Base-by-base conservation (phyloP, 2,329 filamentous ascomycete genomes). In the Epicoccum sorghinum region DNA sequence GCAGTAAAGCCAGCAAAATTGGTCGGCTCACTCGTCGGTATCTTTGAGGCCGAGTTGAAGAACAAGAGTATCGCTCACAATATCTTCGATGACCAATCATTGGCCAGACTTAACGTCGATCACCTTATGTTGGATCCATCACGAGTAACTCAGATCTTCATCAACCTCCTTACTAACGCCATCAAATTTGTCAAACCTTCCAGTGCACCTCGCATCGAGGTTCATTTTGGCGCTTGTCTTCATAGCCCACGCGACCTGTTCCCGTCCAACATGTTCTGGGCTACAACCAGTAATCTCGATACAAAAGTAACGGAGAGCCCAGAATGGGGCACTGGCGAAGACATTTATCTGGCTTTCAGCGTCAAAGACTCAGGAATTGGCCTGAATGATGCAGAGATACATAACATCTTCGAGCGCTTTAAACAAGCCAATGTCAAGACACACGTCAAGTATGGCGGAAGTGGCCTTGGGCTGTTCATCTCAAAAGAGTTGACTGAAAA, bases 81-180 rank as follows among this genome's bases (percentile, higher is more conserved):
- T 7, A 57, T 76, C 6, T 50, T 60, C n/a, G 62, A 75, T 3
- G 76, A 79, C 33, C 55, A 63, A 2, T 77, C 77, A 0, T 70
- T 78, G 30, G 37, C 63, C 3, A 55, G 70, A 4, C 59, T 79
- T 6, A 59, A 59, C 4, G 66, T 79, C 9, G 72, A 77, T 18
- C 70, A 75, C 54, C 65, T 79, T 3, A 67, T 75, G 18, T 59
- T 80, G 0, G 78, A 80, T 52, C 74, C 77, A 0, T 76, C 71
- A 30, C 69, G 78, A 22, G 62, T 80, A 8, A 72, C 78, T 0
- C 92, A 96, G 67, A 91, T 96, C 54, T 85, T 93, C 40, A 91
- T 88, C 8, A 93, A 93, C 65, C 78, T 93, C 3, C 77, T 93
- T 14, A 91, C 89, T 2, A 77, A 77, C 33, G 71, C 70, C 1